Conservation (phyloP, 352 stramenopile species). For the Phytophthora chlamydospora region DNA sequence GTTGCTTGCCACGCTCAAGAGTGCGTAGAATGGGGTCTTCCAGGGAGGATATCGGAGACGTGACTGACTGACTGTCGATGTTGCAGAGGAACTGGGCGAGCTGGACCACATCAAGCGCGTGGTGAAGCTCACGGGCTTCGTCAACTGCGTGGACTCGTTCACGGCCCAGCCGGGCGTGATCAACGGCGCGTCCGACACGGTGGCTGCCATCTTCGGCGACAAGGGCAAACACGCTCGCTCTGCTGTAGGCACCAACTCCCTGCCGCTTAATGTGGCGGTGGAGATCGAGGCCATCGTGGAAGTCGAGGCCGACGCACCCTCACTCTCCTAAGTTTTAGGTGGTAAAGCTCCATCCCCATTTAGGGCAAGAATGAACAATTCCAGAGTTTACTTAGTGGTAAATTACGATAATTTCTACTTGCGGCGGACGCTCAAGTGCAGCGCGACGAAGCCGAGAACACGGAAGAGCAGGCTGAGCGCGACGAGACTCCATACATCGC, state of each 20-base stretch:
- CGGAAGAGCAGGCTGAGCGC: constrained; percentile 49
- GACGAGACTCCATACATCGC: constrained; percentile 43
- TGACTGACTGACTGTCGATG: constrained; percentile 5
- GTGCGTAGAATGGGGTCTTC: constrained; percentile 30
- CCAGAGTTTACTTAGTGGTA: constrained; percentile 19
- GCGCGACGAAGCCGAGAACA: constrained; percentile 35
- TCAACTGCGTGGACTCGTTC: constrained; percentile 94
- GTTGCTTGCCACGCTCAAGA: constrained; percentile 91
- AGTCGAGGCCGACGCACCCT: constrained; percentile 61
- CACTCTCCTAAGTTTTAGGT: constrained; percentile 29
- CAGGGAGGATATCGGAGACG: constrained; percentile 1
- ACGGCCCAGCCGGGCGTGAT: constrained; percentile 90
- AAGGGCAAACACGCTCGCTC: constrained; percentile 90
- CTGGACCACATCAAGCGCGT: constrained; percentile 92
- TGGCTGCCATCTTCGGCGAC: constrained; percentile 87
- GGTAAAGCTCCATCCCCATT: constrained; percentile 8
- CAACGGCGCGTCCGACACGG: constrained; percentile 94
- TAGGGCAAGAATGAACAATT: constrained; percentile 10
- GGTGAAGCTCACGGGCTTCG: constrained; percentile 96
- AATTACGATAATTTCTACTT: constrained; percentile 23
- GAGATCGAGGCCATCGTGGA: constrained; percentile 97
- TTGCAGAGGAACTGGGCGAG: constrained; percentile 80
- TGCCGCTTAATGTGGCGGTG: constrained; percentile 95
- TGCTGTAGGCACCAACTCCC: constrained; percentile 94
- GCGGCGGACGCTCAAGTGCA: constrained; percentile 30